These are phyloP conservation scores for Arabidopsis hybrid DNA, from an alignment of 441 rosid genomes.

Conservation along the genomic window DNA sequence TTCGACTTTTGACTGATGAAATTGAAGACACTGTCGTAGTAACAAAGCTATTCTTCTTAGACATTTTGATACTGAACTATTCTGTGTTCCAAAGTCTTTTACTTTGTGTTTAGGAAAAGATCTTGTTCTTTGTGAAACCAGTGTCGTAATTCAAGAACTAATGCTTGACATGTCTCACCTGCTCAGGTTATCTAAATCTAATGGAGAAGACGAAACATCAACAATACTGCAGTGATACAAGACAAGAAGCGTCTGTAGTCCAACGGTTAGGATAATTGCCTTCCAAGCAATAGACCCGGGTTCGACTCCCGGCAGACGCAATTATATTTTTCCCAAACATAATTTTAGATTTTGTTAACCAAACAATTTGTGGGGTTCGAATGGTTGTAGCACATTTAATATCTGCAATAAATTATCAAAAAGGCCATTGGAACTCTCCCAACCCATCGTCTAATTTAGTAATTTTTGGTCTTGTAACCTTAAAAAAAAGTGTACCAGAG, in stretches of 20 bases:
- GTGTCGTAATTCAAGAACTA: neutral
- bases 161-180: neutral
- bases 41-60: neutral
- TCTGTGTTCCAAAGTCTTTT: neutral
- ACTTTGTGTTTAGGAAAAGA: neutral
- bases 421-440: neutral
- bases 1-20: slow-evolving; percentile 19
- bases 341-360: neutral
- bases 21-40: neutral
- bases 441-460: neutral
- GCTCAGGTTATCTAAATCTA: neutral
- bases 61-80: slow-evolving; percentile 8
- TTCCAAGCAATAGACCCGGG: slow-evolving; percentile 99
- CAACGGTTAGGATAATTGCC: slow-evolving; percentile 99
- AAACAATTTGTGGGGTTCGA: neutral
- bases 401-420: neutral
- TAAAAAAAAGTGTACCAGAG: neutral
- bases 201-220: too few species aligned
- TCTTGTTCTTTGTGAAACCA: too few species aligned
- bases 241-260: slow-evolving; percentile 78
- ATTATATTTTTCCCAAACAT: neutral
- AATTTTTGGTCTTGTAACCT: neutral
- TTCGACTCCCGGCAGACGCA: slow-evolving; percentile 98
- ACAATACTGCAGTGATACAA: too few species aligned
- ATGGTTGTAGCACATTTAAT: neutral